Conservation (phyloP, 202 grass and related monocot genomes). For the Setaria italica region DNA sequence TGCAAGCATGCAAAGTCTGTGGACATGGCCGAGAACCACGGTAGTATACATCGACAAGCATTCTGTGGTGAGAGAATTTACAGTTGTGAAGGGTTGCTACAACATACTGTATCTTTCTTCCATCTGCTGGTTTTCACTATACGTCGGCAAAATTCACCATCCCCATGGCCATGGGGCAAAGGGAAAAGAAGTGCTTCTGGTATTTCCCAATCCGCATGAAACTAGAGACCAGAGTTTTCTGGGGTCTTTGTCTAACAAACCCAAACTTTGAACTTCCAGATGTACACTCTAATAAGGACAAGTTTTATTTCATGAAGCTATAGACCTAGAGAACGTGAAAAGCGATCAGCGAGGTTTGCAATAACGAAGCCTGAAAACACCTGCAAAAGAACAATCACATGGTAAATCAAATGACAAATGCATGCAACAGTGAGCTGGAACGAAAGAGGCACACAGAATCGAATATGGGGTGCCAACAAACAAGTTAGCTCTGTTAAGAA, state of each 20-base stretch:
- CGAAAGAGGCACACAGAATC: neutral
- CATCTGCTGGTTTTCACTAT: constrained; percentile 35
- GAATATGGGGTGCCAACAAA: neutral
- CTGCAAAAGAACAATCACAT: constrained; percentile 52
- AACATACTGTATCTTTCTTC: constrained; percentile 9
- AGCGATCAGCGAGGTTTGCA: constrained; percentile 73
- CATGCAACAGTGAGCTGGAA: neutral
- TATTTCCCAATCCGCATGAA: constrained; percentile 26
- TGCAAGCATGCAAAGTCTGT: neutral
- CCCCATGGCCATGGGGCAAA: constrained; percentile 36
- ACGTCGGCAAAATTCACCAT: constrained; percentile 48
- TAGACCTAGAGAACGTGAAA: constrained; percentile 75
- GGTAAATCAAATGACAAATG: constrained; percentile 14
- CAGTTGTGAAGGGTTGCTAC: constrained; percentile 42
- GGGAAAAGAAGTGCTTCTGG: constrained; percentile 11
- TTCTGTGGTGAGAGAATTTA: constrained; percentile 43
- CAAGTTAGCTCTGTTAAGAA: neutral
- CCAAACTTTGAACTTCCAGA: constrained; percentile 22
- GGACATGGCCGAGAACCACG: neutral
- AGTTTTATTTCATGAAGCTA: constrained; percentile 46
- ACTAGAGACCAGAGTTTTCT: constrained; percentile 35
- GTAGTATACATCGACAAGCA: constrained; percentile 17
- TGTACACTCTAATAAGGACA: constrained; percentile 17
- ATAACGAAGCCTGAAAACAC: constrained; percentile 98
- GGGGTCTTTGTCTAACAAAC: constrained; percentile 33